Percentiles rank a stretch among this genome's conserved stretches.
Evolutionary conservation across 2,329 filamentous ascomycete genomes (phyloP).

Genomic region (Fusarium proliferatum): DNA sequence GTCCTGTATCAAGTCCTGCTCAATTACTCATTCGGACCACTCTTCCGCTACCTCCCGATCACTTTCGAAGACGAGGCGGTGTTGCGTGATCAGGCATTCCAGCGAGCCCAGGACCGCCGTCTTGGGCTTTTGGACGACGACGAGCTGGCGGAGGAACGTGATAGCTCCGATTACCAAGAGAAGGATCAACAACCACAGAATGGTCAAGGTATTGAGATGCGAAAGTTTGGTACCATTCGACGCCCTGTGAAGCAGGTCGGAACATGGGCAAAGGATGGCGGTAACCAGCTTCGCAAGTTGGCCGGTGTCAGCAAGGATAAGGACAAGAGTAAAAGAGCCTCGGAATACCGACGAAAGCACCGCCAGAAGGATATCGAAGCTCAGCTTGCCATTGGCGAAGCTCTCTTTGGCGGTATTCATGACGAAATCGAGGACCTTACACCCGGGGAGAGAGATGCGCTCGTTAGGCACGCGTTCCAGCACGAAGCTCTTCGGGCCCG

Average conservation of each 20-base stretch:
- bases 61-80: conserved; percentile 96
- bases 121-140: conserved; percentile 69
- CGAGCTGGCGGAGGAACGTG: too few relatives aligned
- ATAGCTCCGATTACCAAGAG: too few relatives aligned
- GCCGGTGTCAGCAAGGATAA: conserved; percentile 45
- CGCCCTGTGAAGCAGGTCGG: conserved; percentile 59
- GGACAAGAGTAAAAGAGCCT: conserved; percentile 52
- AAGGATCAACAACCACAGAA: too few relatives aligned
- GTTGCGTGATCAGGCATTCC: conserved; percentile 88
- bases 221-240: conserved; percentile 49
- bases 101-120: conserved; percentile 77
- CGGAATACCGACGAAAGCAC: conserved; percentile 58
- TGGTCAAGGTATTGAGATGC: too few relatives aligned
- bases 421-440: conserved; percentile 96
- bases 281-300: conserved; percentile 60
- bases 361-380: conserved; percentile 74
- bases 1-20: conserved; percentile 81
- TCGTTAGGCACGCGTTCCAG: conserved; percentile 89
- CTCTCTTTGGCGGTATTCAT: conserved; percentile 86
- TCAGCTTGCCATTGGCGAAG: conserved; percentile 78
- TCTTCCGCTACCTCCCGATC: conserved; percentile 90
- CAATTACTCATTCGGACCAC: conserved; percentile 84
- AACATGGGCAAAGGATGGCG: conserved; percentile 55
- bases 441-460: conserved; percentile 85
- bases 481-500: conserved; percentile 87